Evolutionary conservation across 1,284 basidiomycete genomes (phyloP), one percentile per base, ranked within the genome.

Genomic region (Thelephora terrestris): DNA sequence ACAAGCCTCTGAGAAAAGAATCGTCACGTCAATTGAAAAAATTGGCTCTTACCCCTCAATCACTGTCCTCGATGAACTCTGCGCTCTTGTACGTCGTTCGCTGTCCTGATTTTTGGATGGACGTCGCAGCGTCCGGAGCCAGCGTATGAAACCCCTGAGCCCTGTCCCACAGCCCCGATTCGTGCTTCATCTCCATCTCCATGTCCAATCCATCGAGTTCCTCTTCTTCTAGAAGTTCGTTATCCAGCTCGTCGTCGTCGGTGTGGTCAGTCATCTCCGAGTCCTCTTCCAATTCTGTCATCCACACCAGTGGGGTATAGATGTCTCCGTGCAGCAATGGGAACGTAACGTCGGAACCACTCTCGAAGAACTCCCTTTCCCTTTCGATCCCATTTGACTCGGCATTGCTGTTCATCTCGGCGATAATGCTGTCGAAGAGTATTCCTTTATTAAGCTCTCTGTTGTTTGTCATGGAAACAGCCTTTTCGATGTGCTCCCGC

Each of bases 141-240:
- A 12, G 14, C 3, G 29, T 14, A 6, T 14, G 6, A 10, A 12
- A 32, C 29, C 12, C 14, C 29, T 32, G 5, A 14, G 12, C 12
- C 29, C 14, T 32, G 29, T 42, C 50, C 64, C 65, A 70, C 9
- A 74, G 50, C 4, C 42, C 38, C n/a, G 50, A 47, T 58, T 71
- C 66, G 23, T 58, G 50, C 16, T 32, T 42, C 21, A 21, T 50
- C 3, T 57, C 63, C 2, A 46, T 23, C 24, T 42, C 48, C 44
- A 48, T 45, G 54, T 83, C 80, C 48, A 52, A 48, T 27, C 53
- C 48, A 38, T 82, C 73, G 36, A 76, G 53, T 17, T 59, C 57
- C 3, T 64, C 65, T 20, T 83, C 81, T 18, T 73, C 74, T 7
- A 61, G 50, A 23, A 81, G 55, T 59, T 76, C 78, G 1, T 54